Evolutionary conservation across 179 eudicot genomes (phyloP), one percentile per base, ranked within the genome.

Genomic region (Nepenthes alata): DNA sequence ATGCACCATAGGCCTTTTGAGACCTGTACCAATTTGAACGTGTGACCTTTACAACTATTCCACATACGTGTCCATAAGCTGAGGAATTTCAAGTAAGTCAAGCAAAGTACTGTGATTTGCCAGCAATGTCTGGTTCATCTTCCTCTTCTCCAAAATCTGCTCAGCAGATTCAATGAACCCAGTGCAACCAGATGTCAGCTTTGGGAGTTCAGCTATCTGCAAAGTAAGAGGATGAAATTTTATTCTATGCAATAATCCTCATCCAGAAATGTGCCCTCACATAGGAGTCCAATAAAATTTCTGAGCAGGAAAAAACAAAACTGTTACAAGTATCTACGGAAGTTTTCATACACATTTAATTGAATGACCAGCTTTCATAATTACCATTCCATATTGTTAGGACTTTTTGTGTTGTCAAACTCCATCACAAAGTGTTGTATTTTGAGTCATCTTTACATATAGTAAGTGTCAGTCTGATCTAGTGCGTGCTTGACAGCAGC

Each of bases 1-100:
- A 25, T 25, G 25, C 25, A 25, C 25, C 25, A 25, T 0, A 25
- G 25, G 25, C 45, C 45, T 4, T 41, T 41, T 41, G 45, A 41
- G 45, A 41, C 45, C 5, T 41, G 6, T 4, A 41, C 0, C 5
- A 41, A 41, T 41, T 41, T 41, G 45, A 68, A 60, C 35, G 49
- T 37, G 58, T 41, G 47, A 57, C 35, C 34, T 14, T 10, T 48
- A 65, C 35, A 58, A 37, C 39, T 58, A 53, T 8, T 39, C n/a
- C 53, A 85, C 93, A 58, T 90, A 94, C 99, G 99, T 94, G 86
- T 94, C 99, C 99, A 94, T 94, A 72, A 94, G 97, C 80, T 94
- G 99, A 69, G 99, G 99, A 81, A 94, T 94, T 84, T 94, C 99
- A 71, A 94, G 99, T 86, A 94, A 85, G 83, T 94, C 99, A 65